Evolutionary conservation across 108 stramenopile species (phyloP).

Genomic region (Ochromonas danica): DNA sequence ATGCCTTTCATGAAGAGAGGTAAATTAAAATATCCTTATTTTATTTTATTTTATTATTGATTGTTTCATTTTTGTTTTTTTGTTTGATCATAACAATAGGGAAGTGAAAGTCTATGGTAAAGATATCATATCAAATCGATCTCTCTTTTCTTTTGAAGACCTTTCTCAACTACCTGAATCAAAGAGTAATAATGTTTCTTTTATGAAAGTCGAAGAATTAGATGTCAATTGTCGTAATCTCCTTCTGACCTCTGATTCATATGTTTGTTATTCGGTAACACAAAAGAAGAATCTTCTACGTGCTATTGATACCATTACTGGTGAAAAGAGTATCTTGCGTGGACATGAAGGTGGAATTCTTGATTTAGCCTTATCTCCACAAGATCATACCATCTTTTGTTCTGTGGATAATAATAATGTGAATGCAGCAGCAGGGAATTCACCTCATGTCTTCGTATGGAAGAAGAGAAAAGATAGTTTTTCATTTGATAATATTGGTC

Average conservation of each 20-base stretch:
- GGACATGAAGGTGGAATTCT: conserved; percentile 1
- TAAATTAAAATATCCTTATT: no score
- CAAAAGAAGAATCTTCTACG: background rate
- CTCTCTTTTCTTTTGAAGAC: background rate
- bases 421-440: no score
- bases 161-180: background rate
- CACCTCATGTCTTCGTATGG: conserved; percentile 2
- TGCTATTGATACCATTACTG: background rate
- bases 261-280: background rate
- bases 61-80: no score
- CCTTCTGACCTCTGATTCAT: background rate
- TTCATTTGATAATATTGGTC: no score
- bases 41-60: no score
- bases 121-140: background rate
- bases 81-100: no score
- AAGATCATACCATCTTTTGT: background rate
- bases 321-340: background rate
- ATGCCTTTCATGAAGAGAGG: no score
- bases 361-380: background rate
- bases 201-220: conserved; percentile 27
- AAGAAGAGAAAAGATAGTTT: no score
- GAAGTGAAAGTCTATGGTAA: background rate
- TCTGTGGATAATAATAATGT: background rate
- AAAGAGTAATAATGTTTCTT: conserved; percentile 21
- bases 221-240: background rate